These are phyloP conservation scores for Grosmannia clavigera DNA, from an alignment of 2,329 filamentous ascomycete genomes.

Conservation along the genomic window DNA sequence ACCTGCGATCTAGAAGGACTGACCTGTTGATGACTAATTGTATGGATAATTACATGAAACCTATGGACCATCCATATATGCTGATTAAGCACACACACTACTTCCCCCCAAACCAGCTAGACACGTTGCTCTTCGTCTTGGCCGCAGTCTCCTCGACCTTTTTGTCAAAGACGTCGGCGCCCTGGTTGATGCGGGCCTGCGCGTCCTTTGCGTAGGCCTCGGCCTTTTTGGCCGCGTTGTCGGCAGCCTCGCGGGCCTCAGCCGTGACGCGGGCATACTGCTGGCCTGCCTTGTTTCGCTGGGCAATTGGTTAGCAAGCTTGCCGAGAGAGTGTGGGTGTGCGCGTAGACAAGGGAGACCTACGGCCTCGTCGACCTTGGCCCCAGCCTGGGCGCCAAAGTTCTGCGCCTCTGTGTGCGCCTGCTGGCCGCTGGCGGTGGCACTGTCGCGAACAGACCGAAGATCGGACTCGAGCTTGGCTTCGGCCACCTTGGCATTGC, in stretches of 20 bases:
- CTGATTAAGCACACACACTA: conserved; percentile 8
- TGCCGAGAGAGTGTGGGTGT: no score
- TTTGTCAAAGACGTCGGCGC: conserved; percentile 72
- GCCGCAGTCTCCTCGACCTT: conserved; percentile 66
- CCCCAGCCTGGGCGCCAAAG: conserved; percentile 46
- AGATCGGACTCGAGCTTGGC: conserved; percentile 79
- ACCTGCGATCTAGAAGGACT: no score
- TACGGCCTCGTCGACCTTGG: conserved; percentile 58
- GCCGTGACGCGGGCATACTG: conserved; percentile 27
- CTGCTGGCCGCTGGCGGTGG: conserved; percentile 53
- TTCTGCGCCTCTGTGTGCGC: conserved; percentile 53
- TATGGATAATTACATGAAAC: no score
- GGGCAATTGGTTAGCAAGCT: conserved; percentile 6
- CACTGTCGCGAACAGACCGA: conserved; percentile 52
- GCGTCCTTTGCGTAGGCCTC: conserved; percentile 49
- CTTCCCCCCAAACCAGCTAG: conserved; percentile 72
- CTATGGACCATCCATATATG: no score
- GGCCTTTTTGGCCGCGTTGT: conserved; percentile 47
- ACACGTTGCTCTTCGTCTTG: conserved; percentile 74
- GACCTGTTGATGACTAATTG: neutral
- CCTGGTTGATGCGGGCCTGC: conserved; percentile 52
- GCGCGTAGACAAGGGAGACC: no score
- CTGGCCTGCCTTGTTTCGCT: conserved; percentile 51
- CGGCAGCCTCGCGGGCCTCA: conserved; percentile 50
- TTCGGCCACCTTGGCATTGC: conserved; percentile 69